These are phyloP conservation scores for Colletotrichum lupini DNA, from an alignment of 2,329 filamentous ascomycete genomes.

Conservation along the genomic window DNA sequence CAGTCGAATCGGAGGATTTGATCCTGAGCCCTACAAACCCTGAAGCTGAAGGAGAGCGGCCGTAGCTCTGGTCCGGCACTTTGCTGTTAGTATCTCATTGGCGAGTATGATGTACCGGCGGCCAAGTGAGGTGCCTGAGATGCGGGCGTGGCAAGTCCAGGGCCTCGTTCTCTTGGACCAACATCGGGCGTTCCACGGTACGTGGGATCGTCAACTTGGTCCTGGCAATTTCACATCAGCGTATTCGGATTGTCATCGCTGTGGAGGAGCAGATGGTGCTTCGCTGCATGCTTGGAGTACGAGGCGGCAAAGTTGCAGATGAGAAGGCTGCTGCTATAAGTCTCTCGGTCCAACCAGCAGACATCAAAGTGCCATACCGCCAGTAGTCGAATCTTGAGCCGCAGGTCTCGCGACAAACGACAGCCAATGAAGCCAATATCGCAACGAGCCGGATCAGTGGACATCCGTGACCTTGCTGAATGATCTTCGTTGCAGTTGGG, in stretches of 20 bases:
- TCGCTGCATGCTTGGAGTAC: neutral
- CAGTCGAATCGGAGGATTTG: neutral
- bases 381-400: neutral
- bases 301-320: neutral
- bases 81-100: neutral
- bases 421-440: constrained; percentile 13
- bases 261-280: neutral
- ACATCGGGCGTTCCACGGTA: neutral
- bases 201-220: neutral
- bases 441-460: constrained; percentile 10
- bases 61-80: neutral
- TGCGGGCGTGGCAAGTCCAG: neutral
- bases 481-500: constrained; percentile 2
- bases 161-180: neutral
- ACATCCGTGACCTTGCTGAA: neutral
- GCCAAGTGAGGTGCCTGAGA: neutral
- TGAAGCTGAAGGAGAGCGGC: neutral
- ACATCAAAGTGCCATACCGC: neutral
- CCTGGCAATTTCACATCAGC: neutral
- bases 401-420: neutral
- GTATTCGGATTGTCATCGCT: neutral
- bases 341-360: neutral
- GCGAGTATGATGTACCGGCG: neutral
- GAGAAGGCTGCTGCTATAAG: neutral
- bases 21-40: neutral